These are phyloP conservation scores for Kodamaea kakaduensis DNA, from an alignment of 805 yeast species.

Conservation along the genomic window DNA sequence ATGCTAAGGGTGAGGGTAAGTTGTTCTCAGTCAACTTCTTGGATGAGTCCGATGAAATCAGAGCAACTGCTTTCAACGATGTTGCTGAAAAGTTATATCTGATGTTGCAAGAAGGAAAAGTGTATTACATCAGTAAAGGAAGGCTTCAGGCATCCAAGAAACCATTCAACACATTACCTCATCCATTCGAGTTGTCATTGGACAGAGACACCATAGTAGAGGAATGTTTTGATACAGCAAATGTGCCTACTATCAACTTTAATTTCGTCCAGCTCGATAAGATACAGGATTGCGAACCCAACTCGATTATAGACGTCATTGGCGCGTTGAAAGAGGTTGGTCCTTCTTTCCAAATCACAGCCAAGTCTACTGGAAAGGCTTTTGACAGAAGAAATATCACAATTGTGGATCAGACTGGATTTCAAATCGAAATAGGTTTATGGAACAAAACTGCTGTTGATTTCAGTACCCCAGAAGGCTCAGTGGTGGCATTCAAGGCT, in stretches of 20 bases:
- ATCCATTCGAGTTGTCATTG: constrained; percentile 82
- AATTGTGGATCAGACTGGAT: constrained; percentile 80
- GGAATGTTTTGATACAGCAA: constrained; percentile 55
- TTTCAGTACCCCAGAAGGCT: constrained; percentile 67
- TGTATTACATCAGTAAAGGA: constrained; percentile 78
- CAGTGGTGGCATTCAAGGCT: constrained; percentile 90
- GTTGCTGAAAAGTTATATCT: constrained; percentile 76
- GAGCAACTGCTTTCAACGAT: constrained; percentile 92
- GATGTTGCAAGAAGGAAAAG: constrained; percentile 80
- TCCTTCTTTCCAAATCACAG: constrained; percentile 72
- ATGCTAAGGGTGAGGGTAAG: constrained; percentile 83
- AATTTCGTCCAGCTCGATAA: constrained; percentile 68
- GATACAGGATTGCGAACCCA: constrained; percentile 64
- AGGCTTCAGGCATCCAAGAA: constrained; percentile 80
- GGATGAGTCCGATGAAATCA: constrained; percentile 93
- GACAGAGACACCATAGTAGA: constrained; percentile 75
- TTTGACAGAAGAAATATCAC: constrained; percentile 88
- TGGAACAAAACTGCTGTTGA: constrained; percentile 89
- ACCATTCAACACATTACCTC: constrained; percentile 75
- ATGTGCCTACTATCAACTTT: constrained; percentile 77
- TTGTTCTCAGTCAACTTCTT: constrained; percentile 81
- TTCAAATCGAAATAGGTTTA: constrained; percentile 71
- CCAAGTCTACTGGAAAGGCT: constrained; percentile 84
- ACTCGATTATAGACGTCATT: constrained; percentile 75
- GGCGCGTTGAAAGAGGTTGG: constrained; percentile 80